Base-by-base conservation (phyloP, 805 yeast genomes). In the Metschnikowia gruessii region DNA sequence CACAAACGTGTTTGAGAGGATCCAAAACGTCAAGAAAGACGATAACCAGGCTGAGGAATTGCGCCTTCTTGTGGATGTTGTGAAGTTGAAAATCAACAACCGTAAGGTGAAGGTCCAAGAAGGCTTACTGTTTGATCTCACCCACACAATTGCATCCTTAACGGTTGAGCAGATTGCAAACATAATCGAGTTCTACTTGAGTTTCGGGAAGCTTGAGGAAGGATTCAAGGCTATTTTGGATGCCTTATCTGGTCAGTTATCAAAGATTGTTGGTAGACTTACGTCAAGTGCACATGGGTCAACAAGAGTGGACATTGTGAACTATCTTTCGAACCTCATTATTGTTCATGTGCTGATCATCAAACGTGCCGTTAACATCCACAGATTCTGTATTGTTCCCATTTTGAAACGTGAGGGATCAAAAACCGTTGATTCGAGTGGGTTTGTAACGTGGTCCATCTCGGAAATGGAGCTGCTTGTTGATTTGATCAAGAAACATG, bases 381-480 rank as follows among this genome's bases (percentile, higher is more conserved):
- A 76, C 66, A 72, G 74, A 41, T 63, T 69, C 21, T 75, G 84
- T 42, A 85, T 79, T 64, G 72, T 68, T 24, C 58, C 61, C 1
- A 55, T 70, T 2, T 49, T 70, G 35, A 59, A 59, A 39, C 55
- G 65, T 11, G 57, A 60, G 42, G 60, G 56, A 39, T 61, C 62
- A 26, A 57, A 52, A 12, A 48, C 50, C 5, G 63, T 61, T 8
- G 64, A 63, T 36, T 73, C 85, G 9, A 50, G 57, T 39, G 54
- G 54, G n/a, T 69, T 89, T 15, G 83, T 88, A n/a, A 81, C 82
- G 51, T 89, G 96, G 96, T 78, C 85, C 29, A 78, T 79, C 46
- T 75, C 75, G 11, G 85, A 83, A 61, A 77, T 87, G 28, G 77
- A 79, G 34, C 70, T 71, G 40, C 84, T 85, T 53, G 80, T 81